A percentile compares a stretch with the other conserved stretches of the same genome.
Evolutionary conservation across 495 filamentous ascomycete genomes (phyloP).

Genomic region (Aspergillus campestris): DNA sequence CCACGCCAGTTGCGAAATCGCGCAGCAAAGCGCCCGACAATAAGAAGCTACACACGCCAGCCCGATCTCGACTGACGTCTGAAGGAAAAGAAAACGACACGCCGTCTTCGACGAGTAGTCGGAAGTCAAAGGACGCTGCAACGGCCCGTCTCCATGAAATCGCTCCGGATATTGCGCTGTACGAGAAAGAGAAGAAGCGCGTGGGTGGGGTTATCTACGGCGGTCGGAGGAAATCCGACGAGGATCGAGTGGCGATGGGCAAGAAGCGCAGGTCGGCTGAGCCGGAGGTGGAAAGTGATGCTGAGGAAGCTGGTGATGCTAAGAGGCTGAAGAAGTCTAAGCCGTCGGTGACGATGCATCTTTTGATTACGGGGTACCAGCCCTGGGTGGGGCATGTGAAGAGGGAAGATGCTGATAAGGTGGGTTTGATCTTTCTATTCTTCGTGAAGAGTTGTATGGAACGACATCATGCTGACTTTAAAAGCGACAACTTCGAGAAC

Average conservation of each 20-base stretch:
- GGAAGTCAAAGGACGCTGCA: constrained; percentile 81
- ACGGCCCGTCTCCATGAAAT: constrained; percentile 63
- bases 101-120: constrained; percentile 66
- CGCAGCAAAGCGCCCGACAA: constrained; percentile 7
- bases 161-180: constrained; percentile 76
- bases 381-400: constrained; percentile 61
- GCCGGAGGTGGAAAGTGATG: constrained; percentile 43
- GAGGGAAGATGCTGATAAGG: constrained; percentile 71
- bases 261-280: constrained; percentile 37
- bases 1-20: constrained; percentile 24
- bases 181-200: constrained; percentile 88
- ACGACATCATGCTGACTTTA: constrained; percentile 13
- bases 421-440: constrained; percentile 34
- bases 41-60: constrained; percentile 39
- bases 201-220: constrained; percentile 79
- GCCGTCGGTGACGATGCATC: constrained; percentile 54
- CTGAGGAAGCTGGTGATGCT: constrained; percentile 40
- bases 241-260: constrained; percentile 29
- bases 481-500: constrained; percentile 70
- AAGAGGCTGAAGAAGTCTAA: constrained; percentile 57
- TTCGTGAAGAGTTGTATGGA: not conserved
- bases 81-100: constrained; percentile 82
- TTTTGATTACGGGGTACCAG: constrained; percentile 72
- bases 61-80: constrained; percentile 26
- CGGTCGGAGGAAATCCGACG: constrained; percentile 46